A percentile compares a stretch with the other conserved stretches of the same genome.
Conservation (phyloP, 345 rosid species). For the Brassica juncea region DNA sequence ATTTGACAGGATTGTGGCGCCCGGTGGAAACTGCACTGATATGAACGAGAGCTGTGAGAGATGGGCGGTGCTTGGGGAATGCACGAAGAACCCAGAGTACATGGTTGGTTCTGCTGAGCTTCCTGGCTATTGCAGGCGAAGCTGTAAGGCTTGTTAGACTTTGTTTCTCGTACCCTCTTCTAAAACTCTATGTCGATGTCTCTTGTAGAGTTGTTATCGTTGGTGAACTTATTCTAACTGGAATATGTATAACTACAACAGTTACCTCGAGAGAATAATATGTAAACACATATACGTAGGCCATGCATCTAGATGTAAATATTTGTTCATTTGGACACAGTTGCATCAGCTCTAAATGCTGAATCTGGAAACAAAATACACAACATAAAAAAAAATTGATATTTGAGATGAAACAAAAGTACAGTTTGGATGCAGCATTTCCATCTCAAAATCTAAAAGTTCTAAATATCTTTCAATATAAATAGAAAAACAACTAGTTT, state of each 20-base stretch:
- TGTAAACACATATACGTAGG: not conserved
- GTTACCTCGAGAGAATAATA: not conserved
- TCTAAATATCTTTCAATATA: too few species aligned
- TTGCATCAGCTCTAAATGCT: too few species aligned
- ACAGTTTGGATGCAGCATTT: too few species aligned
- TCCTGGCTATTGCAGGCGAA: constrained; percentile 85
- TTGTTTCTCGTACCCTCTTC: not conserved
- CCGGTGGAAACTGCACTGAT: constrained; percentile 72
- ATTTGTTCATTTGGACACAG: too few species aligned
- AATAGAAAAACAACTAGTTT: too few species aligned
- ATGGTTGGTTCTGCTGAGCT: constrained; percentile 82
- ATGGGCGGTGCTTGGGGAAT: constrained; percentile 95
- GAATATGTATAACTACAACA: constrained; percentile 16
- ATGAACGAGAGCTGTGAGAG: constrained; percentile 73
- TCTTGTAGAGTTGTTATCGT: constrained; percentile 23
- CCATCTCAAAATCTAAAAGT: too few species aligned
- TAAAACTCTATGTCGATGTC: constrained; percentile 13
- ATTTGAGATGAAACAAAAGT: too few species aligned
- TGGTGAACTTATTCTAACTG: not conserved
- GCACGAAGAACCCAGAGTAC: constrained; percentile 80
- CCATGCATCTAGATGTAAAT: too few species aligned
- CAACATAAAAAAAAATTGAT: too few species aligned
- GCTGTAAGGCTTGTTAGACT: constrained; percentile 76
- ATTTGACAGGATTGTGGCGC: constrained; percentile 61
- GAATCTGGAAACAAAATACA: too few species aligned